Base-by-base conservation (phyloP, 106 monocot genomes). In the Hemerocallis citrina region DNA sequence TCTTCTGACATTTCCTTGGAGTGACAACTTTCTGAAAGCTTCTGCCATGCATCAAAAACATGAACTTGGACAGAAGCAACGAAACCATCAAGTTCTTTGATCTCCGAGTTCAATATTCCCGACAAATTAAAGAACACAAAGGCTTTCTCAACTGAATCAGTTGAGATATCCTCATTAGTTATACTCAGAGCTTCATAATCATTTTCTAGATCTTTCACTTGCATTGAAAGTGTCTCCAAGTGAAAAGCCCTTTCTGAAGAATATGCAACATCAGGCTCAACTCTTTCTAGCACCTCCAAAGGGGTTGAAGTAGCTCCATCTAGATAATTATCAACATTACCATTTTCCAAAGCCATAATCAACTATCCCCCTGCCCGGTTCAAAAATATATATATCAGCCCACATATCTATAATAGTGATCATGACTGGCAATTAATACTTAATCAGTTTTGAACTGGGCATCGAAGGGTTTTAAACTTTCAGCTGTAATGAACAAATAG, bases 51-150 rank as follows among this genome's bases (percentile, higher is more conserved):
- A 63, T 73, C 81, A 1, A 42, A 7, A 34, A 91, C 66, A 65
- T 84, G 81, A 12, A 33, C 34, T 56, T 72, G 74, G n/a, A 96
- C 68, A 51, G 57, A 75, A 17, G 27, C 35, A 49, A 87, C 77
- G 46, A 87, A 84, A 63, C 34, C 61, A 16, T 91, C 77, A 32
- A 96, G 72, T 44, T 87, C 86, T 60, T 77, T 76, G 24, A 80
- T 66, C 68, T 88, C 96, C 22, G 84, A 81, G 49, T 69, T 69
- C 47, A 91, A 75, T 67, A 77, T 61, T 20, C 79, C 87, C 19
- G 71, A 81, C 29, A 96, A 62, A 10, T 80, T 51, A 43, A 77
- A 81, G 64, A 77, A 81, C 68, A 84, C 84, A 73, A 84, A 87
- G 25, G 79, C 71, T 45, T 70, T 84, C 55, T 59, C 61, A 3